phyloP scores from a whole-genome alignment of 768 basidiomycete genomes.

The Suillus subaureus region DNA sequence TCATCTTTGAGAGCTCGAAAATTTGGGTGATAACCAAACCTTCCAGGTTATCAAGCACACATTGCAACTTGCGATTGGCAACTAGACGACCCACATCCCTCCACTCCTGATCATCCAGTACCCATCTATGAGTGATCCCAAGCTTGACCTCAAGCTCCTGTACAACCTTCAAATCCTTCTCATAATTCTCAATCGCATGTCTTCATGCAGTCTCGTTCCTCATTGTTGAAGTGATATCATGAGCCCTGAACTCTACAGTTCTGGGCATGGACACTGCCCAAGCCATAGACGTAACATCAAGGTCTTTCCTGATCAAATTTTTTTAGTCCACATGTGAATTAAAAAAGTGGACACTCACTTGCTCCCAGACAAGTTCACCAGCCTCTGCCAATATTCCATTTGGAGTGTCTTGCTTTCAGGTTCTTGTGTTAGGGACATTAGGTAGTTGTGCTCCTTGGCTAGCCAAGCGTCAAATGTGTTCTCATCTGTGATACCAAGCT shows the following conservation, averaged over 20 bases:
- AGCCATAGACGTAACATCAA: not conserved
- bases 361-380: slow-evolving; percentile 2
- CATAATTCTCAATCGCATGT: not conserved
- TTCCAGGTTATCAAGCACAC: slow-evolving; percentile 19
- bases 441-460: no score
- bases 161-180: not conserved
- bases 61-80: slow-evolving; percentile 8
- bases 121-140: not conserved
- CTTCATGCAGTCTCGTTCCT: not conserved
- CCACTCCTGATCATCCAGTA: not conserved
- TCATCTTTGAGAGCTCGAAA: slow-evolving; percentile 24
- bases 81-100: slow-evolving; percentile 4
- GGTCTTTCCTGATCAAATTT: not conserved
- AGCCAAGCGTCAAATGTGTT: no score
- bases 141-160: not conserved
- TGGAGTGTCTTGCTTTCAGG: slow-evolving; percentile 12
- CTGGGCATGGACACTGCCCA: not conserved
- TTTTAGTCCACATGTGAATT: no score
- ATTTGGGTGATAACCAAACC: slow-evolving; percentile 18
- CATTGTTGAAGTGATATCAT: not conserved
- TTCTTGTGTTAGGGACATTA: not conserved
- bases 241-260: not conserved
- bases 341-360: slow-evolving; percentile 1
- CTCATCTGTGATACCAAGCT: no score
- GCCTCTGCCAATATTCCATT: slow-evolving; percentile 21